Base-by-base conservation (phyloP, 106 monocot species). In the Dioscorea dumetorum region DNA sequence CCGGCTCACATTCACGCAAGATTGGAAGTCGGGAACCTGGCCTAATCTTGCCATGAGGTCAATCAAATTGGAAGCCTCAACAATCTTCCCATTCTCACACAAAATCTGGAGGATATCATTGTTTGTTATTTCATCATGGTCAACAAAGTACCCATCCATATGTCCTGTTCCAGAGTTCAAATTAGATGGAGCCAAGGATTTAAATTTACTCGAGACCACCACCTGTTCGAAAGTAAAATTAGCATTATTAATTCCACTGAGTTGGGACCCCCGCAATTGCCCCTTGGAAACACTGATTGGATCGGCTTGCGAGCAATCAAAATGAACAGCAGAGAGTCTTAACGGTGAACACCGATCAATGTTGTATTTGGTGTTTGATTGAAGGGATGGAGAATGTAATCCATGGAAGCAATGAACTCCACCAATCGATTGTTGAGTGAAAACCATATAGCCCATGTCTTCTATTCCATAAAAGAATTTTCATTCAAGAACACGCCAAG, bases 41-140 rank as follows among this genome's bases (percentile, higher is more conserved):
- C 93, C 88, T 18, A 83, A n/a, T 22, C 85, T 68, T 8, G 79
- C 67, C 93, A 93, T 93, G 15, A 84, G 73, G 68, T 88, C 83
- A 24, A 93, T 67, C 72, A 88, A 63, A 53, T 80, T 79, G 50
- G 75, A 76, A 5, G 93, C 88, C 66, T 86, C 79, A 9, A 77
- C 21, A 16, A 93, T 23, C 64, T 84, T 88, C 17, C 93, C 88
- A 12, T 82, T 81, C 57, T 60, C 74, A 49, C 83, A 88, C 23
- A 81, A 66, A 2, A 62, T 70, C 3, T 72, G 48, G 3, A 93
- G 82, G 24, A 65, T 54, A 8, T 74, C 66, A 49, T 86, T 88
- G 63, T 88, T 88, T 19, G 85, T 62, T 23, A n/a, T 48, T 31
- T 76, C 79, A 49, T 83, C 72, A 35, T 82, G 67, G 0, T 86